Conservation (phyloP, 768 basidiomycete genomes). For the Trametes coccinea region DNA sequence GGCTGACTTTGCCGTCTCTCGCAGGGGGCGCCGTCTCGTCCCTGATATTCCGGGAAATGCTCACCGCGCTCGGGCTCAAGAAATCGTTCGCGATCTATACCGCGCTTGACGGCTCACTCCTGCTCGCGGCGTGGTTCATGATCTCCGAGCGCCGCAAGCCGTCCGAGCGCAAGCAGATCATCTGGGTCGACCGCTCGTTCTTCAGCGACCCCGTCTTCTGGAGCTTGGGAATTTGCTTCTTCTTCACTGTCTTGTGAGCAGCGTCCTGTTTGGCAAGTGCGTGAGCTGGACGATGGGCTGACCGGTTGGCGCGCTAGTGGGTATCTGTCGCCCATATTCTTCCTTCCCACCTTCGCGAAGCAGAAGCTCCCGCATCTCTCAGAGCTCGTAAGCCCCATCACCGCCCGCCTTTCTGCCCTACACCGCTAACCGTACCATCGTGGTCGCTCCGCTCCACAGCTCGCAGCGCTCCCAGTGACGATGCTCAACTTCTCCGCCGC, state of each 20-base stretch:
- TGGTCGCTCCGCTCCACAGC: background rate
- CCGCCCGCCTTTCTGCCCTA: background rate
- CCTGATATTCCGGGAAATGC: slow-evolving; percentile 25
- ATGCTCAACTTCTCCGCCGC: slow-evolving; percentile 26
- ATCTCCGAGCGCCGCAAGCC: slow-evolving; percentile 22
- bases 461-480: slow-evolving; percentile 22
- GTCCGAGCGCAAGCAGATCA: slow-evolving; percentile 17
- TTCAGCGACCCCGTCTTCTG: slow-evolving; percentile 33
- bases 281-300: too few relatives aligned
- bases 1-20: background rate
- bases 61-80: slow-evolving; percentile 19
- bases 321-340: slow-evolving; percentile 23
- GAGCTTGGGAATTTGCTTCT: slow-evolving; percentile 35
- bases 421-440: background rate
- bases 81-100: slow-evolving; percentile 27
- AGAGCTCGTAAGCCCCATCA: slow-evolving; percentile 11
- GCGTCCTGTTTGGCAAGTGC: too few relatives aligned
- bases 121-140: slow-evolving; percentile 22
- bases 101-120: slow-evolving; percentile 21
- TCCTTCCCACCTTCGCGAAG: slow-evolving; percentile 24
- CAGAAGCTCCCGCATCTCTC: slow-evolving; percentile 19
- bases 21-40: slow-evolving; percentile 27
- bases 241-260: slow-evolving; percentile 29
- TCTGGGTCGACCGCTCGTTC: slow-evolving; percentile 27
- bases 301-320: slow-evolving; percentile 9